Percentiles rank a stretch among this genome's conserved stretches.
These are phyloP conservation scores for Sporothrix euskadiensis DNA, from an alignment of 2,329 filamentous ascomycete genomes.

Conservation along the genomic window DNA sequence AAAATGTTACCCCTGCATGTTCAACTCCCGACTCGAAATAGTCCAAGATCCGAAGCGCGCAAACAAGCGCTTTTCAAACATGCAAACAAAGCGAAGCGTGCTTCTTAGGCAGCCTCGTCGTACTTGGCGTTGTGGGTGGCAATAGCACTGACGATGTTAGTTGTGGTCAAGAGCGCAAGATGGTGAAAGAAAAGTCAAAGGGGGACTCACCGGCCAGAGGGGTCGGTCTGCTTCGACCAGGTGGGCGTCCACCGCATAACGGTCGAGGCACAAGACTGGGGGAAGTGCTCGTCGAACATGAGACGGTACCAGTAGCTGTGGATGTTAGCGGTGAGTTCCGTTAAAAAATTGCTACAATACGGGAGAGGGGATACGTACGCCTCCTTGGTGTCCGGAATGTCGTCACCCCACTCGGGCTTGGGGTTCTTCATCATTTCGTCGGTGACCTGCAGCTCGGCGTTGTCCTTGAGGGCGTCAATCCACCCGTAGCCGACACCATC, in stretches of 20 bases:
- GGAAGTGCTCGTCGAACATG: constrained; percentile 99
- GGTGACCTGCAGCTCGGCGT: constrained; percentile 82
- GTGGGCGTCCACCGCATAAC: constrained; percentile 97
- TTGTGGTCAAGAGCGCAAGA: neutral
- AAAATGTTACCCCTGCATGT: neutral
- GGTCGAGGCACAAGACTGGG: constrained; percentile 82
- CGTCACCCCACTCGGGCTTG: constrained; percentile 90
- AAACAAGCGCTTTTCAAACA: neutral
- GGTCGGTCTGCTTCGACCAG: constrained; percentile 95
- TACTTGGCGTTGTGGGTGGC: constrained; percentile 75
- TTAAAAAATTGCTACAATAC: neutral
- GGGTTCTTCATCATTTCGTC: constrained; percentile 99
- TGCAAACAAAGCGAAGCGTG: constrained; percentile 2
- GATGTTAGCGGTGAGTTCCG: neutral
- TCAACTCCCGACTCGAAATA: constrained; percentile 5
- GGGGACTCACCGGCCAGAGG: constrained; percentile 74
- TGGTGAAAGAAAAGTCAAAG: neutral
- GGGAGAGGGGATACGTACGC: constrained; percentile 59
- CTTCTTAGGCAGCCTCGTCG: constrained; percentile 42
- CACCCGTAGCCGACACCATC: constrained; percentile 98
- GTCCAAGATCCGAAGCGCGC: neutral
- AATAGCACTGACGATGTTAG: constrained; percentile 61
- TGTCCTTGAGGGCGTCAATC: constrained; percentile 97
- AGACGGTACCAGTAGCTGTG: constrained; percentile 87
- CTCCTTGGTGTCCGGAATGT: constrained; percentile 95